A percentile compares a stretch with the other conserved stretches of the same genome.
Evolutionary conservation across 2,329 filamentous ascomycete genomes (phyloP).

Genomic region (Nemania sp.): DNA sequence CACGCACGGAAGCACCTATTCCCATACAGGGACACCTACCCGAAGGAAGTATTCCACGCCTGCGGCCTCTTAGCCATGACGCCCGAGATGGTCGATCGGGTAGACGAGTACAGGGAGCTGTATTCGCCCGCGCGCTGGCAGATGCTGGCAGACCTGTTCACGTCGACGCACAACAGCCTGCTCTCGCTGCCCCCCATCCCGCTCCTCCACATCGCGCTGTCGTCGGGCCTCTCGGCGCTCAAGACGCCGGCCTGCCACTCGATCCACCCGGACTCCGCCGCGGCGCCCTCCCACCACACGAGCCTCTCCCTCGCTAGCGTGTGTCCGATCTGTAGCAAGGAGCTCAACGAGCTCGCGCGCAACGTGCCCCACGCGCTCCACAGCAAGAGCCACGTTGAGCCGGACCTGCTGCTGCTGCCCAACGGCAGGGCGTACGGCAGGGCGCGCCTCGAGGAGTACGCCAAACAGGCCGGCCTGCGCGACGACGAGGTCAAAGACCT

Average conservation of each 20-base stretch:
- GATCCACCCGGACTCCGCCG: slow-evolving; percentile 39
- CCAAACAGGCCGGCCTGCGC: slow-evolving; percentile 75
- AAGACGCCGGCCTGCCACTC: slow-evolving; percentile 95
- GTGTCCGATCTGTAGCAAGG: slow-evolving; percentile 94
- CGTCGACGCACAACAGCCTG: slow-evolving; percentile 82
- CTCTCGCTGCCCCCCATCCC: slow-evolving; percentile 81
- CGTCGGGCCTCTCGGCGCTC: slow-evolving; percentile 87
- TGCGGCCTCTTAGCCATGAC: slow-evolving; percentile 80
- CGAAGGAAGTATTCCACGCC: slow-evolving; percentile 70
- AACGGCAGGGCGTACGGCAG: slow-evolving; percentile 86
- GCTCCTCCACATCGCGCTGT: slow-evolving; percentile 87
- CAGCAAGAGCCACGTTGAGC: slow-evolving; percentile 89
- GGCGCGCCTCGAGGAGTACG: slow-evolving; percentile 73
- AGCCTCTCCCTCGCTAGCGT: slow-evolving; percentile 69
- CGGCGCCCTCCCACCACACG: slow-evolving; percentile 46
- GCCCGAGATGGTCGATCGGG: slow-evolving; percentile 52
- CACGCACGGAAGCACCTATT: slow-evolving; percentile 84
- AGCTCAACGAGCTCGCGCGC: slow-evolving; percentile 88
- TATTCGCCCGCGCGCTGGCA: slow-evolving; percentile 77
- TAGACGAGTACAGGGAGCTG: slow-evolving; percentile 56
- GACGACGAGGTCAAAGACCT: slow-evolving; percentile 75
- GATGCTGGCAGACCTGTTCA: slow-evolving; percentile 78
- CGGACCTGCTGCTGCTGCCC: slow-evolving; percentile 82
- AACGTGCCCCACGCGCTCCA: slow-evolving; percentile 94
- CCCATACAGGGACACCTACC: slow-evolving; percentile 70